Base-by-base conservation (phyloP, 805 yeast genomes). In the Kuraishia hungarica region DNA sequence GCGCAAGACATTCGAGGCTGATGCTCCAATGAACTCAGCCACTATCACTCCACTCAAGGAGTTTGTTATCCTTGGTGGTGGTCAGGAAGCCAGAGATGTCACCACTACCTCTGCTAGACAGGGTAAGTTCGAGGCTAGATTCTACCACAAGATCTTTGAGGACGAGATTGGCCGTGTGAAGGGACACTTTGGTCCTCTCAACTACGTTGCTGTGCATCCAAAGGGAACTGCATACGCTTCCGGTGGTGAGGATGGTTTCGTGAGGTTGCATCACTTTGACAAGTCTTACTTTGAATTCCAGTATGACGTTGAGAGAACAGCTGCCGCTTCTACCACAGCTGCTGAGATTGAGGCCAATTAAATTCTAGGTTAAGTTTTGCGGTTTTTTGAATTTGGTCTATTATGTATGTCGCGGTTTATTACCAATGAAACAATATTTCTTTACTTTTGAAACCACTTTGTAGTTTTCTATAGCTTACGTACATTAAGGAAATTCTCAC, bases 101-200 rank as follows among this genome's bases (percentile, higher is more conserved):
- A 94, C 99, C 49, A 94, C 98, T n/a, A 91, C 98, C 26, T 82
- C 94, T 49, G 84, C 91, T 55, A 79, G 86, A 52, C 96, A 93
- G 72, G 99, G 99, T 76, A 89, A 89, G 68, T 94, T 94, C 71
- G 98, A 94, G 77, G 94, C 97, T 43, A 83, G 97, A 75, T 89
- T 94, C 71, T 90, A 85, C 74, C 98, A 94, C 75, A 94, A 93
- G 75, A 82, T 94, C 53, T 94, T 92, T 71, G 87, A 86, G 71
- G 98, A 93, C 68, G 98, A 93, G 72, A 85, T 94, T 61, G 99
- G 98, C 62, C 86, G 97, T 74, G 93, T 94, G 53, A 89, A 88
- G 74, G 99, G 99, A 56, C 99, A 94, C 77, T 94, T 94, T 79
- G 99, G 99, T 78, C 99, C 99, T 51, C 82, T 94, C 65, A 94